Base-by-base conservation (phyloP, 2,329 filamentous ascomycete genomes). In the Neurospora sp. region DNA sequence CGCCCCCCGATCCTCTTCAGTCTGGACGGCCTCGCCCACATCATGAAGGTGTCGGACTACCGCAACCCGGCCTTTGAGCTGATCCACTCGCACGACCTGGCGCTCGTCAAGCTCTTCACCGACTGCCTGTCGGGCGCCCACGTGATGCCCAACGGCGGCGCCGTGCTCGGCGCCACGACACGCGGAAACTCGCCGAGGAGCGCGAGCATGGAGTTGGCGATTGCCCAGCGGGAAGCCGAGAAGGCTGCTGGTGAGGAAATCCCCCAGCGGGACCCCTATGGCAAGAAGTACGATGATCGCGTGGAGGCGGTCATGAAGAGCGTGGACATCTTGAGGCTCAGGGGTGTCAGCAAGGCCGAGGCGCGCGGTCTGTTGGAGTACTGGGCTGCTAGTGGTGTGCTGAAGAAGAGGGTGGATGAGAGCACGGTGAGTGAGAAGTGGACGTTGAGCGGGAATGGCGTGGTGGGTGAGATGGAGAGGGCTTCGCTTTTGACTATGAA, bases 81-180 rank as follows among this genome's bases (percentile, higher is more conserved):
- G 15, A 91, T 99, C 73, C 96, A 99, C 82, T 86, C 93, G 37
- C 92, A 97, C 80, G 91, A 98, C 76, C 85, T 99, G 38, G 84
- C 87, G 33, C 84, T 97, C 28, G 84, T 97, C 68, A 86, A 88
- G 69, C 86, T 91, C 74, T 97, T 97, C 80, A 80, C 91, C 71
- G 88, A 91, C 68, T 86, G 91, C 70, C 85, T 98, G 37, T 86
- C 86, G 37, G 90, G 91, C 70, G 81, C 80, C 77, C 81, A 79
- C 39, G 74, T 75, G 23, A 83, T 90, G 66, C 81, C 84, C 68
- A 95, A 95, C 78, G 95, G 95, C 72, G 94, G 93, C 70, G 87
- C 91, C 71, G 81, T 97, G 69, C 81, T 97, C 43, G 94, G 88
- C 71, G 87, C 92, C 71, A 92, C 89, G 33, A 91, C 89, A 17